Percentiles rank a stretch among this genome's conserved stretches.
These are phyloP conservation scores for Neofusicoccum kwambonambiense DNA, from an alignment of 2,329 filamentous ascomycete species.

Conservation along the genomic window DNA sequence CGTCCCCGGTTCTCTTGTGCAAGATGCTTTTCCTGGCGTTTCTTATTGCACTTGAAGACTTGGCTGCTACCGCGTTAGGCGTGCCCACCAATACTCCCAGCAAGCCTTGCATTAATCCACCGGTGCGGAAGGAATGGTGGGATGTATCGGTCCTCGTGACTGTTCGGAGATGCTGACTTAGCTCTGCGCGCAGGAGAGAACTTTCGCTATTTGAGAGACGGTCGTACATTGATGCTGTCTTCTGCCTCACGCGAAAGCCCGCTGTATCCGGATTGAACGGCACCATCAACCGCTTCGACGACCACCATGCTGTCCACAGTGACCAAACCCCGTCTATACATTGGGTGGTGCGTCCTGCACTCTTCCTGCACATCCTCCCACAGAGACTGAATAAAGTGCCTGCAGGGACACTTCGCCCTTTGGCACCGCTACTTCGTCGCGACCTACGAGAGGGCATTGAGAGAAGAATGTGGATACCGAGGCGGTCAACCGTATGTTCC, in stretches of 20 bases:
- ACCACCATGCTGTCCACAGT: conserved; percentile 26
- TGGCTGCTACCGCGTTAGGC: conserved; percentile 20
- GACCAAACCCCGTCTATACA: conserved; percentile 27
- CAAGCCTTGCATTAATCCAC: conserved; percentile 21
- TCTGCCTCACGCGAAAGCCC: conserved; percentile 24
- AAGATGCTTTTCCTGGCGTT: neutral
- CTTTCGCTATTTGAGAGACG: conserved; percentile 22
- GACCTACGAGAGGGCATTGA: conserved; percentile 42
- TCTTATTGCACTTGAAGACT: conserved; percentile 10
- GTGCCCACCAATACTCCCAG: conserved; percentile 7
- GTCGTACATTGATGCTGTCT: conserved; percentile 28
- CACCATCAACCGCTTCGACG: conserved; percentile 27
- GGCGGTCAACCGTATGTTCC: conserved; percentile 49
- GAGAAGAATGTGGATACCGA: conserved; percentile 43
- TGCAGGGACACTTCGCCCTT: conserved; percentile 32
- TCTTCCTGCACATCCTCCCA: too few species aligned
- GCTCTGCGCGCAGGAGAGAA: conserved; percentile 22
- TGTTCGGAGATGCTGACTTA: neutral
- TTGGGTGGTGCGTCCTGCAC: conserved; percentile 22
- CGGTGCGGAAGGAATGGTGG: conserved; percentile 24
- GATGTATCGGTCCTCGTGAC: neutral
- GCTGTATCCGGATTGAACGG: conserved; percentile 22
- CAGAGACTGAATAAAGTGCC: neutral
- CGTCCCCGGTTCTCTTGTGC: neutral
- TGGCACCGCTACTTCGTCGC: conserved; percentile 46